Percentiles rank a stretch among this genome's conserved stretches.
These are phyloP conservation scores for Senecio squalidus DNA, from an alignment of 140 eudicot species.

Conservation along the genomic window DNA sequence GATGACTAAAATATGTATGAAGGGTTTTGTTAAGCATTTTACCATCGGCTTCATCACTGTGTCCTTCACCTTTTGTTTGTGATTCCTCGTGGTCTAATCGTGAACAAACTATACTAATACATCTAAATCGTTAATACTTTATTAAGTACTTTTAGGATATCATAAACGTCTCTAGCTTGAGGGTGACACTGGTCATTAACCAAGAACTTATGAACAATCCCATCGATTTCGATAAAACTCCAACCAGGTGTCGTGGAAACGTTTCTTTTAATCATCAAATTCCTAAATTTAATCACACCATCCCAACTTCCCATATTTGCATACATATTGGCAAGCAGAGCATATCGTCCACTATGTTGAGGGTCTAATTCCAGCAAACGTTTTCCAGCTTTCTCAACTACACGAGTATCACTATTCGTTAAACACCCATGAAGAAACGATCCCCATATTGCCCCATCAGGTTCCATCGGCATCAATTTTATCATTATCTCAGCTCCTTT, in stretches of 20 bases:
- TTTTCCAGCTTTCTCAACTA: conserved; percentile 28
- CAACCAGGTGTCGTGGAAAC: conserved; percentile 31
- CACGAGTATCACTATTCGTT: conserved; percentile 14
- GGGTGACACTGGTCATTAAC: conserved; percentile 34
- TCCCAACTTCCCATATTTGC: conserved; percentile 41
- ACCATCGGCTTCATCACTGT: conserved; percentile 38
- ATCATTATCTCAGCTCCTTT: conserved; percentile 28
- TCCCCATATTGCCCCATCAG: conserved; percentile 51
- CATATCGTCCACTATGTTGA: conserved; percentile 35
- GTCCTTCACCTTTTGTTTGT: conserved; percentile 1
- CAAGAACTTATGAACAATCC: conserved; percentile 29
- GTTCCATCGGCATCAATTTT: conserved; percentile 43
- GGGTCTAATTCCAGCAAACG: conserved; percentile 36
- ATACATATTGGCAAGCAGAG: conserved; percentile 39
- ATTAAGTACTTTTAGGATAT: conserved; percentile 25
- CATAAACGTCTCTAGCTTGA: conserved; percentile 18
- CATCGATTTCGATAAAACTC: conserved; percentile 38
- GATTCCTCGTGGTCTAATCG: conserved; percentile 8
- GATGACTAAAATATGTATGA: conserved; percentile 28
- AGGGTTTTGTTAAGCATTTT: conserved; percentile 29
- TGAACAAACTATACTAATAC: conserved; percentile 8
- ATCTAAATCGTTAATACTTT: background rate
- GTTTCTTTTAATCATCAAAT: conserved; percentile 35
- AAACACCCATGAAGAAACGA: conserved; percentile 42
- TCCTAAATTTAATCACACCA: conserved; percentile 26